phyloP scores from a whole-genome alignment of 1,139 yeast genomes.

The Protomyces inouyei region DNA sequence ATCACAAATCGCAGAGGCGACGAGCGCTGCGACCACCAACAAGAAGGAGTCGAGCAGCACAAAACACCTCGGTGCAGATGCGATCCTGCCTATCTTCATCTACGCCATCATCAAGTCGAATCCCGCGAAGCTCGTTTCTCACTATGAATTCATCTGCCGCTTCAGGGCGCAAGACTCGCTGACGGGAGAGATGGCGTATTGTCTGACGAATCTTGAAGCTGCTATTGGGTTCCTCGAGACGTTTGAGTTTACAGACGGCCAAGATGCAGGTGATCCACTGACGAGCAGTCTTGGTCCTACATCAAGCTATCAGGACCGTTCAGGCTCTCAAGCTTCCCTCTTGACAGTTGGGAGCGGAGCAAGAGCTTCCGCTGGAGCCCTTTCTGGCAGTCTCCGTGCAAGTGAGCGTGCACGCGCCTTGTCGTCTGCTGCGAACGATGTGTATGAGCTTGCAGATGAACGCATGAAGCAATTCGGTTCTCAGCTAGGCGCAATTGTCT shows the following conservation, averaged over 20 bases:
- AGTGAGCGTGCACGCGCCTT: constrained; percentile 23
- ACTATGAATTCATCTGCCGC: constrained; percentile 51
- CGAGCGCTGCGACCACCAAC: background rate
- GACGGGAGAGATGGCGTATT: constrained; percentile 52
- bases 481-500: constrained; percentile 14
- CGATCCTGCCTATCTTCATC: constrained; percentile 53
- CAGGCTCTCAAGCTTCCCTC: background rate
- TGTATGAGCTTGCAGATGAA: constrained; percentile 23
- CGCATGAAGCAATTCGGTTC: constrained; percentile 21
- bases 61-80: constrained; percentile 43
- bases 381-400: constrained; percentile 6
- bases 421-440: constrained; percentile 24
- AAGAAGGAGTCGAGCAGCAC: background rate
- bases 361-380: background rate
- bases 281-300: background rate
- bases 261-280: constrained; percentile 1
- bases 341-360: background rate
- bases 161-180: constrained; percentile 49
- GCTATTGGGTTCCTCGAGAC: constrained; percentile 51
- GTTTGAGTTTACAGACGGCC: constrained; percentile 34
- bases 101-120: constrained; percentile 47
- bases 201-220: constrained; percentile 61
- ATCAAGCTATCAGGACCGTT: background rate
- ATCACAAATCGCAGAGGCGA: background rate
- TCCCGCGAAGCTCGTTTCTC: constrained; percentile 47